These are phyloP conservation scores for Prunus dulcis DNA, from an alignment of 306 rosid species.

Conservation along the genomic window DNA sequence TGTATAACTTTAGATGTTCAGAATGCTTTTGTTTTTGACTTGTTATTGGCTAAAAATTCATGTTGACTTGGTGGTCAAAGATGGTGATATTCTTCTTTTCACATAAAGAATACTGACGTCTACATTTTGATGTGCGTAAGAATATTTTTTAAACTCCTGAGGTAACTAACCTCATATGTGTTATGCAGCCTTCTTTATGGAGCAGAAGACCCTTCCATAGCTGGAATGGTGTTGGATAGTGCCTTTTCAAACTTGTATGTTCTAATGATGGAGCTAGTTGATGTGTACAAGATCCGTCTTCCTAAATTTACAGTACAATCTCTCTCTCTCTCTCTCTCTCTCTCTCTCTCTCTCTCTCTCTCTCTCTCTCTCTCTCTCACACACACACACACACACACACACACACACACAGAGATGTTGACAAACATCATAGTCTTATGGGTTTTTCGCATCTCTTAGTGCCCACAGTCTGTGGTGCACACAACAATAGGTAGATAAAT, in stretches of 20 bases:
- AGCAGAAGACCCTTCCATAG: conserved; percentile 91
- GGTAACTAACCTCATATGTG: conserved; percentile 19
- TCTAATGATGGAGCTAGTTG: conserved; percentile 93
- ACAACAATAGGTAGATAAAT: neutral
- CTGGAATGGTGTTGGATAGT: conserved; percentile 99
- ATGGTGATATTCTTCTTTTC: neutral
- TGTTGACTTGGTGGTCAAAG: neutral
- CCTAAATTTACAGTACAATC: conserved; percentile 86
- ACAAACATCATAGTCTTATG: neutral
- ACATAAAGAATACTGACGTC: neutral
- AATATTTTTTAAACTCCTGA: neutral
- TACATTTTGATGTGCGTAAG: neutral
- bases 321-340: neutral
- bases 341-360: too few relatives aligned
- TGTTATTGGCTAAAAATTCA: neutral
- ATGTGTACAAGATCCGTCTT: conserved; percentile 90
- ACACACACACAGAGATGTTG: neutral
- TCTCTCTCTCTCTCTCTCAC: fast-evolving
- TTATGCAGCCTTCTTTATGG: conserved; percentile 90
- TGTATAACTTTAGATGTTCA: neutral
- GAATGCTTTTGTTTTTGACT: neutral
- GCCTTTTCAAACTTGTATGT: conserved; percentile 90
- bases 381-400: too few relatives aligned
- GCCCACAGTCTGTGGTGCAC: neutral
- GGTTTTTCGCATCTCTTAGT: neutral